phyloP scores from a whole-genome alignment of 2,329 filamentous ascomycete genomes.

The Myriosclerotinia curreyana region DNA sequence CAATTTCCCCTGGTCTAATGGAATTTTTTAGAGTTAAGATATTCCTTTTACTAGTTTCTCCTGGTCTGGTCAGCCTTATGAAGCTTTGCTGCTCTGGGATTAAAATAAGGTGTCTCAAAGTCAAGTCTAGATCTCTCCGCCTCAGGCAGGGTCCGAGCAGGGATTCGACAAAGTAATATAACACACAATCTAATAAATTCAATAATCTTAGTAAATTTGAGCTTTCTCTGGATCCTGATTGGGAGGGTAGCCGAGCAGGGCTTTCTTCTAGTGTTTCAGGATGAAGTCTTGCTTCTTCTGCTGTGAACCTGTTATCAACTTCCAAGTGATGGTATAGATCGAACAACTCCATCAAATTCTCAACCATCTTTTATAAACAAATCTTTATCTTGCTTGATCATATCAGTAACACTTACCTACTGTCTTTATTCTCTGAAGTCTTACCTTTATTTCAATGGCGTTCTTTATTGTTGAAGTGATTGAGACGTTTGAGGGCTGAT shows the following conservation, averaged over 20 bases:
- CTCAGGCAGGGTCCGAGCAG: constrained; percentile 7
- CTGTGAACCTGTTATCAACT: neutral
- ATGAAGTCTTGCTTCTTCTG: neutral
- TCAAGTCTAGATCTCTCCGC: neutral
- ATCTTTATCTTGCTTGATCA: neutral
- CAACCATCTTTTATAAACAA: neutral
- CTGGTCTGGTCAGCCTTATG: constrained; percentile 7
- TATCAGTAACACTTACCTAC: neutral
- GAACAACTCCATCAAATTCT: neutral
- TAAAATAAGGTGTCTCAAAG: neutral
- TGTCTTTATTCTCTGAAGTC: neutral
- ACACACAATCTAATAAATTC: neutral
- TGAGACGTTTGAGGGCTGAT: neutral
- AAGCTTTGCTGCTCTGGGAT: neutral
- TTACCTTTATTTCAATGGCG: neutral
- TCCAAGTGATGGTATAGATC: neutral
- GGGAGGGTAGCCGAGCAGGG: neutral
- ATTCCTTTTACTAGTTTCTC: neutral
- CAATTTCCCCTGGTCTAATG: neutral
- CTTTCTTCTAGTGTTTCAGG: neutral
- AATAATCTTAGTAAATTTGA: constrained; percentile 1
- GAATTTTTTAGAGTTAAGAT: neutral
- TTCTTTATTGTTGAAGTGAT: neutral
- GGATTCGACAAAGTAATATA: constrained; percentile 9
- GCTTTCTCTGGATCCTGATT: neutral